Evolutionary conservation across 1,139 yeast species (phyloP).

Genomic region (Sugiyamaella grinbergsii): DNA sequence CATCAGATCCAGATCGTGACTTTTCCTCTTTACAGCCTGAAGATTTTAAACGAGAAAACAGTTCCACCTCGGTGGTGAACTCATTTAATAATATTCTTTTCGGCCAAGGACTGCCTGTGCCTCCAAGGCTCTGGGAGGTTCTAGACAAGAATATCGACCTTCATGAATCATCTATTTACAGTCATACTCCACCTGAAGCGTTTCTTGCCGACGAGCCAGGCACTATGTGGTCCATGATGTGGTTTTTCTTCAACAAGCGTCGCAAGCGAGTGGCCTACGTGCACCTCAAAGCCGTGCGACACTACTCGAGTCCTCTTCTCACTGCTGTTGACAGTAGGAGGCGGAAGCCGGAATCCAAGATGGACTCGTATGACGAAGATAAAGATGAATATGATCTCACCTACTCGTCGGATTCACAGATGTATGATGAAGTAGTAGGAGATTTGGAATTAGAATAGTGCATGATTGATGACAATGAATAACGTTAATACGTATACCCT

Average conservation of each 20-base stretch:
- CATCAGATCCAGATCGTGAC: conserved; percentile 95
- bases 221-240: conserved; percentile 85
- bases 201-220: conserved; percentile 76
- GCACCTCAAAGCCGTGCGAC: conserved; percentile 50
- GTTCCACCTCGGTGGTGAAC: conserved; percentile 59
- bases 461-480: not conserved
- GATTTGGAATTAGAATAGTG: conserved; percentile 44
- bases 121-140: conserved; percentile 83
- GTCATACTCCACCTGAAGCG: conserved; percentile 77
- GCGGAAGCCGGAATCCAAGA: conserved; percentile 26
- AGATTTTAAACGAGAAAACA: conserved; percentile 64
- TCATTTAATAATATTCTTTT: conserved; percentile 78
- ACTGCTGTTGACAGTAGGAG: conserved; percentile 29
- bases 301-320: conserved; percentile 32
- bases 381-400: conserved; percentile 55
- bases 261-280: conserved; percentile 88
- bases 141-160: conserved; percentile 83
- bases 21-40: conserved; percentile 85
- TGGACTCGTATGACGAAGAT: conserved; percentile 36
- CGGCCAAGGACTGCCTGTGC: conserved; percentile 65
- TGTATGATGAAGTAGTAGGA: conserved; percentile 44
- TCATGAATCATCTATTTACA: conserved; percentile 73
- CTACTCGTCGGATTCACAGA: conserved; percentile 34
- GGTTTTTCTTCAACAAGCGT: conserved; percentile 89
- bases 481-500: no score